Conservation (phyloP, 2,329 filamentous ascomycete genomes). For the Botryotinia narcissicola region DNA sequence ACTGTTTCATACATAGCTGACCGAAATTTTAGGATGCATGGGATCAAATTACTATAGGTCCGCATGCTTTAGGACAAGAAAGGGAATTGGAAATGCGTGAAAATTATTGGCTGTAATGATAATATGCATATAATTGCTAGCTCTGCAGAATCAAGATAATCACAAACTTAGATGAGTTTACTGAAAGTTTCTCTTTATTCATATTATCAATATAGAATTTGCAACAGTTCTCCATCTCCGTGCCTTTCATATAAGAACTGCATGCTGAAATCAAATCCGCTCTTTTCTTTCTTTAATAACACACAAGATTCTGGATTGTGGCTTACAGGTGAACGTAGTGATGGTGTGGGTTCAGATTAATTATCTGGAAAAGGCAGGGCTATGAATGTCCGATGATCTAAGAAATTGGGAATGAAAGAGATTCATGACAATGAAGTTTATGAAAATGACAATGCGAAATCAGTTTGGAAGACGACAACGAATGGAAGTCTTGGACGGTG, state of each 20-base stretch:
- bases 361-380: rapidly evolving
- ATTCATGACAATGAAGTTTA: neutral
- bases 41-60: conserved; percentile 27
- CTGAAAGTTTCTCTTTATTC: too few species aligned
- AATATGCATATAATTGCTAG: neutral
- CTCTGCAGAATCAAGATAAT: neutral
- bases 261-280: neutral
- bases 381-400: neutral
- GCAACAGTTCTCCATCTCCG: neutral
- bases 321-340: neutral
- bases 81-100: neutral
- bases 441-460: neutral
- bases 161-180: neutral
- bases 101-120: too few species aligned
- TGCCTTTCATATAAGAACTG: neutral
- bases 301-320: neutral
- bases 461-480: neutral
- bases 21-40: conserved; percentile 25
- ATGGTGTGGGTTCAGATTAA: neutral
- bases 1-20: neutral
- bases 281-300: neutral
- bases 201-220: neutral
- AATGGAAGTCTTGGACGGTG: neutral
- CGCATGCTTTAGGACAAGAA: neutral
- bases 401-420: neutral